Evolutionary conservation across 2,329 filamentous ascomycete species (phyloP), one percentile per base, ranked within the genome.

Genomic region (Pyrenophora teres): DNA sequence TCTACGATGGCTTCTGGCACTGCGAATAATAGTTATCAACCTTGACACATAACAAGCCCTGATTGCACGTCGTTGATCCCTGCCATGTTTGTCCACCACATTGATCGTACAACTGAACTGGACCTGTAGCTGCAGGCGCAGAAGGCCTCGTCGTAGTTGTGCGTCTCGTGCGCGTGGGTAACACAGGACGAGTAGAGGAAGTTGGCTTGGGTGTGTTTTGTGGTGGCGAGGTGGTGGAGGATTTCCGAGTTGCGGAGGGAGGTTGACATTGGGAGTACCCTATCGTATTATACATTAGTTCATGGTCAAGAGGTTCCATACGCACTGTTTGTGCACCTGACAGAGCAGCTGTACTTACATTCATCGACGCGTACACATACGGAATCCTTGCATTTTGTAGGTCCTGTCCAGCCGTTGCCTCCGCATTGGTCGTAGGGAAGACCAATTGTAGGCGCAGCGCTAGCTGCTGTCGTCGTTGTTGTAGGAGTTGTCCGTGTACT

Each of bases 11-110:
- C n/a, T 54, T 59, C 46, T 53, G 57, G 18, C 57, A 62, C 30
- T 52, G 50, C 19, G 58, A 62, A 32, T 59, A 60, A 32, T 50
- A 60, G 2, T 62, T 54, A 45, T 63, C 52, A n/a, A 54, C 23
- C 30, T 54, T 48, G 15, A 52, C 45, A 40, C 54, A 60, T 1
- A 33, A 40, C 32, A 62, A 30, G 2, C 54, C 60, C 18, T 51
- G 39, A 3, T 48, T 40, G 6, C 35, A 61, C 7, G 40, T 36
- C 1, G 38, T 52, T 6, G 52, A 41, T 1, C 58, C 60, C 3
- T 50, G 35, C 27, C 41, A 57, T 1, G 56, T 25, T 25, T 4
- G 23, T 25, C 23, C 23, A 25, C 23, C 23, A 9, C 23, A 25
- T 6, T 25, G 23, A 25, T 25, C 56, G 35, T 48, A 56, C 23